These are phyloP conservation scores for Suillus subalutaceus DNA, from an alignment of 768 basidiomycete genomes.

Conservation along the genomic window DNA sequence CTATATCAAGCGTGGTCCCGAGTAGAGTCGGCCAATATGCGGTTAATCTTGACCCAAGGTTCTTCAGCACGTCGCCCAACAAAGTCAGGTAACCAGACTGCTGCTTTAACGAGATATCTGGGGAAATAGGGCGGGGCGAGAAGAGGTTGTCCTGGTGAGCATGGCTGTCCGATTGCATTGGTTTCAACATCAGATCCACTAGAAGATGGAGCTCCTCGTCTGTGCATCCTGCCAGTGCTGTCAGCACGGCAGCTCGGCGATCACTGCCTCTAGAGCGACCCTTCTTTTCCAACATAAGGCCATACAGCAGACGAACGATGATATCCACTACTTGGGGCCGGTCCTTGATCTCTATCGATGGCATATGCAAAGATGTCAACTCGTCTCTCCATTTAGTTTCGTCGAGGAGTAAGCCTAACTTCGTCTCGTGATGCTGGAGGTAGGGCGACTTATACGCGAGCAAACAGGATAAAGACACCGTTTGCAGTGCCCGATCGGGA, in stretches of 20 bases:
- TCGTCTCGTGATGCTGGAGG: slow-evolving; percentile 58
- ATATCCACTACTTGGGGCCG: slow-evolving; percentile 70
- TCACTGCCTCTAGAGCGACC: slow-evolving; percentile 68
- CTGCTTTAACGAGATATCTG: slow-evolving; percentile 56
- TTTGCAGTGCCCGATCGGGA: slow-evolving; percentile 81
- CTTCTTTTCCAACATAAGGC: slow-evolving; percentile 80
- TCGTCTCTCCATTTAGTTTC: slow-evolving; percentile 90
- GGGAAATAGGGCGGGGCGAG: slow-evolving; percentile 29
- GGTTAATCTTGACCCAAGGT: slow-evolving; percentile 74
- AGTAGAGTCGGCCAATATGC: slow-evolving; percentile 77
- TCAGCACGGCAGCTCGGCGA: slow-evolving; percentile 75
- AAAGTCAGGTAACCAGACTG: slow-evolving; percentile 84
- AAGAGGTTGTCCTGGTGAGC: slow-evolving; percentile 32
- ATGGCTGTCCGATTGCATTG: slow-evolving; percentile 48
- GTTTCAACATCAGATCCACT: slow-evolving; percentile 85
- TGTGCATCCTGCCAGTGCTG: slow-evolving; percentile 67
- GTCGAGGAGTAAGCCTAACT: slow-evolving; percentile 73
- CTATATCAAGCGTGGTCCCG: slow-evolving; percentile 64
- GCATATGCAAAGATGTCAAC: slow-evolving; percentile 70
- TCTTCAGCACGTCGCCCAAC: slow-evolving; percentile 81
- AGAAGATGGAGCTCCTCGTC: slow-evolving; percentile 76
- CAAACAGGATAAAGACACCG: slow-evolving; percentile 73
- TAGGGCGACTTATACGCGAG: slow-evolving; percentile 77
- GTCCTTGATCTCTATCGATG: slow-evolving; percentile 55
- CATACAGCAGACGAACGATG: slow-evolving; percentile 79